Percentiles rank a stretch among this genome's conserved stretches.
Evolutionary conservation across 371 early-diverging fungal genomes (phyloP).

Genomic region (Syncephalastrum monosporum): DNA sequence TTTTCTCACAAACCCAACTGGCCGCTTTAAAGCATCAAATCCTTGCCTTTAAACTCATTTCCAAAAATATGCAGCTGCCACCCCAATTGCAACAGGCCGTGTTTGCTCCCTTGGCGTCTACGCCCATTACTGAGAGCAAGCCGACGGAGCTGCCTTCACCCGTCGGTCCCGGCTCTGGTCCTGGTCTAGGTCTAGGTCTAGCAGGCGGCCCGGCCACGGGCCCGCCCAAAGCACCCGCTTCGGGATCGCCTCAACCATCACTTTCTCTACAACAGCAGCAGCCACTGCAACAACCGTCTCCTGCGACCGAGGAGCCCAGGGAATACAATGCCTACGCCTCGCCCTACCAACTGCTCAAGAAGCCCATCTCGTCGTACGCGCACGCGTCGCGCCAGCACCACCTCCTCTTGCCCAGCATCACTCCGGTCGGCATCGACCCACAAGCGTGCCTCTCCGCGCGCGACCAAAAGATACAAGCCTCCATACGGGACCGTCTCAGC

Average conservation of each 20-base stretch:
- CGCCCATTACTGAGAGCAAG: no score
- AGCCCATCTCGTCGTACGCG: conserved; percentile 44
- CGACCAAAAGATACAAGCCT: conserved; percentile 58
- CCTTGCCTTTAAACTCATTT: conserved; percentile 75
- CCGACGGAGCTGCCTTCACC: neutral
- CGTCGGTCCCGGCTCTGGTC: neutral
- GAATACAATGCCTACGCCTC: conserved; percentile 40
- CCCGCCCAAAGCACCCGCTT: neutral
- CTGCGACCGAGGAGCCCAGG: neutral
- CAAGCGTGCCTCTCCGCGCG: conserved; percentile 63
- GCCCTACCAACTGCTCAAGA: conserved; percentile 55
- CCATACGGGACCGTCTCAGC: conserved; percentile 65
- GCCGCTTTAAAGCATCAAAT: conserved; percentile 76
- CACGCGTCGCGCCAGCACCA: conserved; percentile 71
- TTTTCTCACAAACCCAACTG: conserved; percentile 65
- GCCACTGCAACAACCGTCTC: neutral
- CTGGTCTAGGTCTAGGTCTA: neutral
- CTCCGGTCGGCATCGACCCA: conserved; percentile 80
- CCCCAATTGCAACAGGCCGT: conserved; percentile 68
- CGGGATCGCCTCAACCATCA: neutral
- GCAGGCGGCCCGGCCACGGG: neutral
- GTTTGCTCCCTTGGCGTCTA: conserved; percentile 39
- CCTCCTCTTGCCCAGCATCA: conserved; percentile 69
- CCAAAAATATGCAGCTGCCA: conserved; percentile 80
- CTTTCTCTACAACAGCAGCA: neutral